phyloP scores from a whole-genome alignment of 768 basidiomycete genomes.

The Rhizopogon sp. region DNA sequence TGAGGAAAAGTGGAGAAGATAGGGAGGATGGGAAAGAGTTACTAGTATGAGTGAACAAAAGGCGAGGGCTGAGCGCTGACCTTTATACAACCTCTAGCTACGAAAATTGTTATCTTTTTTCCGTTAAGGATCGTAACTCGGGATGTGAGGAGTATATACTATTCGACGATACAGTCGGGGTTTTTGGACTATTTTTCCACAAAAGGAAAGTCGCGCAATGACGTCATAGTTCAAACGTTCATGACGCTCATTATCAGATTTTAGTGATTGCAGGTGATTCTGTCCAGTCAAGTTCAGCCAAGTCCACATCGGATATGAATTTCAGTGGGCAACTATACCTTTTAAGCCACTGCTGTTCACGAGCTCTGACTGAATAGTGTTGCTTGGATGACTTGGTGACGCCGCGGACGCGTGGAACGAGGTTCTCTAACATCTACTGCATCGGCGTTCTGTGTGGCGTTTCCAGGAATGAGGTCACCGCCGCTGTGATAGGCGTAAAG shows the following conservation, averaged over 20 bases:
- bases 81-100: slow-evolving; percentile 5
- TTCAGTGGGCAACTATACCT: background rate
- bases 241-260: background rate
- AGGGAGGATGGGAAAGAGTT: background rate
- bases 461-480: no score
- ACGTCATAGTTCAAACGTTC: slow-evolving; percentile 26
- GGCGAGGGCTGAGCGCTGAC: background rate
- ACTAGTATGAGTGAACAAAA: background rate
- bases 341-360: background rate
- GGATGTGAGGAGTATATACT: slow-evolving; percentile 12
- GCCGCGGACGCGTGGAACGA: background rate
- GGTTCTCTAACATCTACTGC: background rate
- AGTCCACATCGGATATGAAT: background rate
- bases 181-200: slow-evolving; percentile 9
- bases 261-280: background rate
- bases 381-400: no score
- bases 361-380: background rate
- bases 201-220: slow-evolving; percentile 25
- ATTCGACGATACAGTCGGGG: slow-evolving; percentile 14
- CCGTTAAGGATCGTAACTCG: background rate
- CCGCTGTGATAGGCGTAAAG: no score
- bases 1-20: slow-evolving; percentile 9
- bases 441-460: no score
- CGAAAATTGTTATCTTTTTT: slow-evolving; percentile 2
- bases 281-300: no score